Base-by-base conservation (phyloP, 169 alveolate genomes). In the Plasmodium adleri region DNA sequence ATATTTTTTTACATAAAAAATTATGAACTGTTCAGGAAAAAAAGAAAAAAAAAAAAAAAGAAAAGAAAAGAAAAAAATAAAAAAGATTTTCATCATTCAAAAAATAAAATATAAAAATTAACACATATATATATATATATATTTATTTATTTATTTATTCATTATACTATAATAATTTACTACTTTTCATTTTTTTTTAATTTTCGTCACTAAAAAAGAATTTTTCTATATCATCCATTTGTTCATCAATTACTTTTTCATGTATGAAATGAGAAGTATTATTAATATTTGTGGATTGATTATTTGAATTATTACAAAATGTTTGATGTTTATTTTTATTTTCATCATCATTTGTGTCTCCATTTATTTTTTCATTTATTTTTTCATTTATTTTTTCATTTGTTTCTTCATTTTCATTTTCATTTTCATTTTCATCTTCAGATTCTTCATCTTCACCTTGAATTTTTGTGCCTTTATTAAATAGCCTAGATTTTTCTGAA, bases 371-470 rank as follows among this genome's bases (percentile, higher is more conserved):
- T 59, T n/a, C 10, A 17, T n/a, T 20, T n/a, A 6, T 15, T 3
- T 60, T 1, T 63, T 26, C 12, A 8, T 63, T 63, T 24, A 0
- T 1, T 4, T 1, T 0, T n/a, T 13, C 43, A 64, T 32, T 12
- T 28, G 13, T 28, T 32, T 49, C 43, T 6, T n/a, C 75, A 22
- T 64, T 64, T 43, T 78, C 76, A 9, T 80, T 67, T 9, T 80
- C 90, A 20, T 10, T 12, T 6, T n/a, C 75, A 22, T 64, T 64
- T 43, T 78, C 76, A 9, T 80, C 74, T 9, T 80, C 90, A 0
- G 90, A 80, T 43, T 80, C 90, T 45, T 80, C 90, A 4, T 80
- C 90, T 60, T 80, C 83, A 7, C 90, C 90, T 20, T 62, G 85
- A 56, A 80, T 80, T 28, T 49, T 80, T n/a, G 85, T 50, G 26